Conservation (phyloP, 2,329 filamentous ascomycete genomes). For the Exophiala phaeomuriformis region DNA sequence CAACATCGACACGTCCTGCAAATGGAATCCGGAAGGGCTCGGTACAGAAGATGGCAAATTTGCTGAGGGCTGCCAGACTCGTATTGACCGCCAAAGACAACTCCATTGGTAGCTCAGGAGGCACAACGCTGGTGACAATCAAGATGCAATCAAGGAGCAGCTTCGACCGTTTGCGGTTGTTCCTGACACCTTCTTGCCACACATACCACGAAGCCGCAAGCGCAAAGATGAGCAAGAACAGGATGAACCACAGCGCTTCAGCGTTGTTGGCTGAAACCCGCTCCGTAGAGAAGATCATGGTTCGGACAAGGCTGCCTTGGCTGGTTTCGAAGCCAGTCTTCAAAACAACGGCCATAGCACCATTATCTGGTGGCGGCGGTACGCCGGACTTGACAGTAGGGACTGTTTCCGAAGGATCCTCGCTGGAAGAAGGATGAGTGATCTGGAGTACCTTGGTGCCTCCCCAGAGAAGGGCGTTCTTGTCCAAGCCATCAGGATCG, state of each 20-base stretch:
- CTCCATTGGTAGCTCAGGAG: slow-evolving; percentile 98
- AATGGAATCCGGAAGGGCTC: slow-evolving; percentile 98
- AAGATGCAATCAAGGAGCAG: slow-evolving; percentile 93
- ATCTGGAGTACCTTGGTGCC: slow-evolving; percentile 96
- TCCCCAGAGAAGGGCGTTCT: slow-evolving; percentile 92
- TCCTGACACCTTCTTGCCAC: slow-evolving; percentile 90
- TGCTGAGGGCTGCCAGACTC: slow-evolving; percentile 85
- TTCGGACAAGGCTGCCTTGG: slow-evolving; percentile 92
- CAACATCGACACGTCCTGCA: slow-evolving; percentile 88
- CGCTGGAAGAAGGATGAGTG: slow-evolving; percentile 73
- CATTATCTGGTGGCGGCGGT: slow-evolving; percentile 79
- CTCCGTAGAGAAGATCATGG: slow-evolving; percentile 99
- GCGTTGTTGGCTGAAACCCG: slow-evolving; percentile 97
- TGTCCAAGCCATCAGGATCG: slow-evolving; percentile 87
- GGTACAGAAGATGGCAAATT: slow-evolving; percentile 95
- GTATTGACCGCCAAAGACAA: slow-evolving; percentile 96
- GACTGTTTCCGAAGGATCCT: slow-evolving; percentile 53
- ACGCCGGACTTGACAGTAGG: slow-evolving; percentile 68
- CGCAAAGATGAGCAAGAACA: slow-evolving; percentile 93
- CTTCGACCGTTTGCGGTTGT: slow-evolving; percentile 95
- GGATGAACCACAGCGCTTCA: slow-evolving; percentile 92
- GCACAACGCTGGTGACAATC: slow-evolving; percentile 95
- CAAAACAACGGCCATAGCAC: slow-evolving; percentile 85
- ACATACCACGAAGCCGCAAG: slow-evolving; percentile 98
- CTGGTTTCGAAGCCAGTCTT: slow-evolving; percentile 99